Percentiles rank a stretch among this genome's conserved stretches.
Evolutionary conservation across 139 green algal species (phyloP).

Genomic region (Chlamydomonas sphaeroides): DNA sequence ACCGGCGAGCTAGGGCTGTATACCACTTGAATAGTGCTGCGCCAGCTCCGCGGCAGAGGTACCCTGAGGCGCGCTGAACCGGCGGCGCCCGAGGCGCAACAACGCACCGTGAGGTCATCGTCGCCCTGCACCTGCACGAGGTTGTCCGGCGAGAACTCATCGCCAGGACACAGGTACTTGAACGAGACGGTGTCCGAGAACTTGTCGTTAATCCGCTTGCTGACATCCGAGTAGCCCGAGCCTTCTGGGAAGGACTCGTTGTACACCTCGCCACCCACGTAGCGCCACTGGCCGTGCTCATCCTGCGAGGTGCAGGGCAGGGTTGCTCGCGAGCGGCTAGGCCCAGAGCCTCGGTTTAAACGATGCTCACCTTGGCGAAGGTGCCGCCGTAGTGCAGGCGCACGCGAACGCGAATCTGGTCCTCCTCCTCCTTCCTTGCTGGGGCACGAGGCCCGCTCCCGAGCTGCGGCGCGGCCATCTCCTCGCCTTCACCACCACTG

Average conservation of each 20-base stretch:
- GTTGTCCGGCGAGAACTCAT: conserved; percentile 75
- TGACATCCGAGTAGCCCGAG: conserved; percentile 41
- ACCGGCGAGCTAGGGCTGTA: too few species aligned
- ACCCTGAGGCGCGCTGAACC: too few species aligned
- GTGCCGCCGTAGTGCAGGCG: conserved; percentile 30
- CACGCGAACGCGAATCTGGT: conserved; percentile 6
- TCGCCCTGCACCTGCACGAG: conserved; percentile 82
- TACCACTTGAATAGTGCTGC: too few species aligned
- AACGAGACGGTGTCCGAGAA: conserved; percentile 49
- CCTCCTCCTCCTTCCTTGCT: background rate
- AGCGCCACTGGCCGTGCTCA: conserved; percentile 31
- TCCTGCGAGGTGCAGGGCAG: background rate
- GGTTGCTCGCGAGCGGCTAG: too few species aligned
- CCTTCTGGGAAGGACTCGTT: conserved; percentile 47
- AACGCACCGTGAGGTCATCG: conserved; percentile 74
- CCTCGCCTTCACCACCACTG: too few species aligned
- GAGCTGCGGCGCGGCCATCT: too few species aligned
- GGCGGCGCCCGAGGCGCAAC: too few species aligned
- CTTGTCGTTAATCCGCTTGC: conserved; percentile 52
- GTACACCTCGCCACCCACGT: conserved; percentile 56
- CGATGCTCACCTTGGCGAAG: conserved; percentile 32
- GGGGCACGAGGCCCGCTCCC: too few species aligned
- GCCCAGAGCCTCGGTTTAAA: background rate
- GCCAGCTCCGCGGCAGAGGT: too few species aligned
- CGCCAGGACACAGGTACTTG: conserved; percentile 62